A percentile compares a stretch with the other conserved stretches of the same genome.
phyloP scores from a whole-genome alignment of 352 stramenopile genomes.

The Achlya hypogyna region DNA sequence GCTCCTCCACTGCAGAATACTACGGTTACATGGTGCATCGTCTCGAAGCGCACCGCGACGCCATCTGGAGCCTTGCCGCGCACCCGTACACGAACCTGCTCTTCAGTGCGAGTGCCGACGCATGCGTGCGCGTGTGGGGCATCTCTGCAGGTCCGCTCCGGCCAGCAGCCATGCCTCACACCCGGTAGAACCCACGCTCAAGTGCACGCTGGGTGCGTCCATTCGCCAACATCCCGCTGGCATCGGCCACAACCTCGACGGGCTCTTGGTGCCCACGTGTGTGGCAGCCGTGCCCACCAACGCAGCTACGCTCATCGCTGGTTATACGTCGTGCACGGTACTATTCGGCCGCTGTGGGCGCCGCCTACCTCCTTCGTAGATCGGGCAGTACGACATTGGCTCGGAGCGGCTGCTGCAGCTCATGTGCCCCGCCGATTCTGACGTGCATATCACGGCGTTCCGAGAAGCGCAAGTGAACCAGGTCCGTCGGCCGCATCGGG shows the following conservation, averaged over 20 bases:
- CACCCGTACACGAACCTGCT: slow-evolving; percentile 75
- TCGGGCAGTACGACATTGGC: slow-evolving; percentile 20
- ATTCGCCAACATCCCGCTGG: slow-evolving; percentile 15
- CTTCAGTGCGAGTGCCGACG: slow-evolving; percentile 72
- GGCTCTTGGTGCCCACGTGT: slow-evolving; percentile 17
- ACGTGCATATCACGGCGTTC: slow-evolving; percentile 40
- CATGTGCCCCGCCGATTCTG: slow-evolving; percentile 51
- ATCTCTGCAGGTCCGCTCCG: slow-evolving; percentile 48
- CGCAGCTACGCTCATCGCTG: slow-evolving; percentile 11
- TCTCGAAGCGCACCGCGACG: slow-evolving; percentile 73
- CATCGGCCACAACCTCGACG: slow-evolving; percentile 11
- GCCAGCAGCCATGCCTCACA: background rate
- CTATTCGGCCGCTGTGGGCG: background rate
- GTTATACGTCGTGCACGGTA: slow-evolving; percentile 21
- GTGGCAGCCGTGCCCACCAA: slow-evolving; percentile 15
- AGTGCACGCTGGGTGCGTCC: slow-evolving; percentile 46
- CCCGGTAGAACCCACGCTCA: slow-evolving; percentile 49
- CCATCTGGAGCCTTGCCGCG: slow-evolving; percentile 72
- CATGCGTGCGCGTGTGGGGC: slow-evolving; percentile 68
- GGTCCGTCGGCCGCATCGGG: slow-evolving; percentile 21
- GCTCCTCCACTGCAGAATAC: slow-evolving; percentile 44
- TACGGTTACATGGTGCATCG: slow-evolving; percentile 53
- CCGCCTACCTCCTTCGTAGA: background rate
- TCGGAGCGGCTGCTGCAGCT: slow-evolving; percentile 68
- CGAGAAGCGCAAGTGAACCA: slow-evolving; percentile 70